Percentiles rank a stretch among this genome's conserved stretches.
phyloP scores from a whole-genome alignment of 2,329 filamentous ascomycete genomes.

The Penicillium sp. region DNA sequence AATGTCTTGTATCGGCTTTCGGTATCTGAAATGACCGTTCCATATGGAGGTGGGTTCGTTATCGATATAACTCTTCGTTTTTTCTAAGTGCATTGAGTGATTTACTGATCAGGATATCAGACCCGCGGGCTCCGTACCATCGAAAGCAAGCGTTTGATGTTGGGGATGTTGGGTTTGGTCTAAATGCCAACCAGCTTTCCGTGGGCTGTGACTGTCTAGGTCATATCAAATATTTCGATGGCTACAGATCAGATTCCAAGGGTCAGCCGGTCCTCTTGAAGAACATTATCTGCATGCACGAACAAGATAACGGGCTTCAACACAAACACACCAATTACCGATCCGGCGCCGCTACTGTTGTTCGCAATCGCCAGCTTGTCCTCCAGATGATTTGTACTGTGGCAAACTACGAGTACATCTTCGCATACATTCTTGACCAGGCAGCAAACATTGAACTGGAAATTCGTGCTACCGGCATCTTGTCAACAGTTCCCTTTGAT shows the following conservation, averaged over 20 bases:
- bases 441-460: slow-evolving; percentile 71
- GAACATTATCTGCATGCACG: slow-evolving; percentile 73
- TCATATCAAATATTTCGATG: slow-evolving; percentile 70
- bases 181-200: slow-evolving; percentile 71
- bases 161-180: slow-evolving; percentile 68
- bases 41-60: slow-evolving; percentile 42
- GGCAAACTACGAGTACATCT: slow-evolving; percentile 74
- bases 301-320: slow-evolving; percentile 71
- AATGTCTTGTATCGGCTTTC: slow-evolving; percentile 70
- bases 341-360: slow-evolving; percentile 66
- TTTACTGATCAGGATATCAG: slow-evolving; percentile 47
- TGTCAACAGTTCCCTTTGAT: slow-evolving; percentile 71
- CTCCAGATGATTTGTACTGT: slow-evolving; percentile 74
- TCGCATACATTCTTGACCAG: slow-evolving; percentile 74
- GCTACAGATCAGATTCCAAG: slow-evolving; percentile 63
- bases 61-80: not conserved
- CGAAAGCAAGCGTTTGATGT: slow-evolving; percentile 74
- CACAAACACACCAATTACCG: slow-evolving; percentile 77
- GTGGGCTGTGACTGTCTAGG: slow-evolving; percentile 74
- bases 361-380: slow-evolving; percentile 68
- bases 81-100: not conserved
- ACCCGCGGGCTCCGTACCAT: slow-evolving; percentile 70
- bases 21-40: slow-evolving; percentile 69
- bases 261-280: slow-evolving; percentile 64
- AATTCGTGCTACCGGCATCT: slow-evolving; percentile 70